phyloP scores from a whole-genome alignment of 352 stramenopile species.

The Blastocystis sp. region DNA sequence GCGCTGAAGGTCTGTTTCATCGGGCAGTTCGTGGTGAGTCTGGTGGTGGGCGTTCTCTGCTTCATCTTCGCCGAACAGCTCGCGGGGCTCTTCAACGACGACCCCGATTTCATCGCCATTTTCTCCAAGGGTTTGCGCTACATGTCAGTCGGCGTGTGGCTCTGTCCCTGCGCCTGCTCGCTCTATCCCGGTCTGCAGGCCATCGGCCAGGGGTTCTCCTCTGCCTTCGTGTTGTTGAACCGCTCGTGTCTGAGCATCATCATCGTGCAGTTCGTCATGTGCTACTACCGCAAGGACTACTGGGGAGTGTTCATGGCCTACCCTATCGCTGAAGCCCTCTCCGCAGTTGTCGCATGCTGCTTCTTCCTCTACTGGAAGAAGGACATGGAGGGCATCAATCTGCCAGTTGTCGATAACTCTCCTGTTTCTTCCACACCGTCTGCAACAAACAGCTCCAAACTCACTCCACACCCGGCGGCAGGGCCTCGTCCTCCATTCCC shows the following conservation, averaged over 20 bases:
- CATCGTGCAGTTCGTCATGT: conserved; percentile 59
- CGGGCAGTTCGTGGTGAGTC: conserved; percentile 43
- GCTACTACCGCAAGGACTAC: conserved; percentile 30
- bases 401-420: not conserved
- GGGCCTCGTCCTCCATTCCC: conserved; percentile 9
- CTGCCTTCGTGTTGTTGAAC: conserved; percentile 41
- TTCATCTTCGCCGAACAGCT: conserved; percentile 46
- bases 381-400: conserved; percentile 41
- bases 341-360: conserved; percentile 30
- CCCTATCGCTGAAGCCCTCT: conserved; percentile 44
- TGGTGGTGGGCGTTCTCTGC: not conserved
- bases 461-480: conserved; percentile 49
- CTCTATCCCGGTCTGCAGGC: conserved; percentile 51
- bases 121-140: conserved; percentile 53
- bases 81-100: conserved; percentile 4
- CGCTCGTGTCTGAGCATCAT: conserved; percentile 29
- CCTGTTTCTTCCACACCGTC: not conserved
- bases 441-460: not conserved
- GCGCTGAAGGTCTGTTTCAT: conserved; percentile 42
- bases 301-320: conserved; percentile 65
- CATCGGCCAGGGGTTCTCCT: conserved; percentile 10
- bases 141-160: conserved; percentile 3
- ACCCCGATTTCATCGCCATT: conserved; percentile 29
- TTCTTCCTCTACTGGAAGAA: conserved; percentile 57
- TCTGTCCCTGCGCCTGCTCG: conserved; percentile 38